Percentiles rank a stretch among this genome's conserved stretches.
Evolutionary conservation across 2,329 filamentous ascomycete genomes (phyloP).

Genomic region (Verticillium tricorpus): DNA sequence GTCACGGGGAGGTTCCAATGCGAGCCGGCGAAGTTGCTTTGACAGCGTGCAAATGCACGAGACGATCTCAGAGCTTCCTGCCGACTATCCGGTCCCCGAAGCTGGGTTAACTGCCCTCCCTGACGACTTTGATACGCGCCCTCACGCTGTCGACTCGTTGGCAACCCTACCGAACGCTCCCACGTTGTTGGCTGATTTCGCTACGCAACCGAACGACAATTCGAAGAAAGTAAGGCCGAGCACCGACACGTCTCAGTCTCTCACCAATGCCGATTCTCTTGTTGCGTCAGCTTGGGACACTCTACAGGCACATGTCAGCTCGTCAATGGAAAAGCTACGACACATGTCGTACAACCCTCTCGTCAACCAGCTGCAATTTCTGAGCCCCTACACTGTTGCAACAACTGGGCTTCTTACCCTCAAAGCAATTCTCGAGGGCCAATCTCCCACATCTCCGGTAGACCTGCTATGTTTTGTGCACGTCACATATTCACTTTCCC

Average conservation of each 20-base stretch:
- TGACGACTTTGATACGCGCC: constrained; percentile 8
- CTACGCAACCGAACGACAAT: background rate
- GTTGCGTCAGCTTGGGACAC: constrained; percentile 40
- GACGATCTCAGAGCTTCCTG: constrained; percentile 37
- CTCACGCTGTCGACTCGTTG: constrained; percentile 5
- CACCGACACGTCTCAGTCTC: background rate
- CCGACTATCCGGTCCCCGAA: constrained; percentile 30
- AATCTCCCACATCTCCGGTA: constrained; percentile 31
- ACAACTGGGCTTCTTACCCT: constrained; percentile 37
- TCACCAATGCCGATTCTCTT: constrained; percentile 28
- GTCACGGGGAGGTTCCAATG: constrained; percentile 15
- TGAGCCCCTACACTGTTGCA: constrained; percentile 34
- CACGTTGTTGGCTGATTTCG: background rate
- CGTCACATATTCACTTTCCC: constrained; percentile 44
- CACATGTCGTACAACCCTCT: constrained; percentile 35
- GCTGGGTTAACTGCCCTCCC: constrained; percentile 21
- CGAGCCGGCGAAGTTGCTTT: constrained; percentile 17
- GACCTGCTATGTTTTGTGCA: constrained; percentile 48
- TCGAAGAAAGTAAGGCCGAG: background rate
- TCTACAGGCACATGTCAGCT: constrained; percentile 39
- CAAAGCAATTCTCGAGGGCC: constrained; percentile 32
- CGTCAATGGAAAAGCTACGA: constrained; percentile 38
- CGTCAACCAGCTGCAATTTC: constrained; percentile 31
- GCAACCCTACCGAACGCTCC: background rate
- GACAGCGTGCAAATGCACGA: constrained; percentile 16